Percentiles rank a stretch among this genome's conserved stretches.
phyloP scores from a whole-genome alignment of 2,329 filamentous ascomycete species.

The Aspergillus sojae region DNA sequence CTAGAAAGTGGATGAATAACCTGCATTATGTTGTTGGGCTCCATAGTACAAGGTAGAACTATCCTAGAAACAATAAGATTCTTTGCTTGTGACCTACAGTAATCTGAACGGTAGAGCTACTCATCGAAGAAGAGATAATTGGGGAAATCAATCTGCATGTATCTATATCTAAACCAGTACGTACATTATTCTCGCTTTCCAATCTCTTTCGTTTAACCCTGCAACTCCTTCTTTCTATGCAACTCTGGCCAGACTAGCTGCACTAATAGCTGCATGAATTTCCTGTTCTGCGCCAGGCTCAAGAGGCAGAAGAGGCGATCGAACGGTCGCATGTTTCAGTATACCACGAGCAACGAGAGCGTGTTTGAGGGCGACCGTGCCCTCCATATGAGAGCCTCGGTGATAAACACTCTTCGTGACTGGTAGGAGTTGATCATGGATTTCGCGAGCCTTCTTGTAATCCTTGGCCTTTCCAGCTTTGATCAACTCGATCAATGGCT shows the following conservation, averaged over 20 bases:
- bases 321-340: slow-evolving; percentile 52
- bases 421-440: slow-evolving; percentile 56
- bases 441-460: slow-evolving; percentile 50
- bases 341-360: slow-evolving; percentile 56
- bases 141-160: neutral
- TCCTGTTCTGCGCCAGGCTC: slow-evolving; percentile 20
- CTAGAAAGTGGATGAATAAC: too few relatives aligned
- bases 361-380: slow-evolving; percentile 56
- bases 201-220: neutral
- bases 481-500: slow-evolving; percentile 54
- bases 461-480: slow-evolving; percentile 54
- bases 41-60: too few relatives aligned
- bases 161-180: neutral
- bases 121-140: neutral
- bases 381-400: slow-evolving; percentile 59
- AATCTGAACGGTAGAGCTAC: neutral
- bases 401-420: slow-evolving; percentile 59
- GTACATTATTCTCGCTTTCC: neutral
- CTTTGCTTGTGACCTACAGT: too few relatives aligned
- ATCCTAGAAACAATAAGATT: too few relatives aligned
- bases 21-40: too few relatives aligned
- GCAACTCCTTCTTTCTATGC: neutral
- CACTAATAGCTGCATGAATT: slow-evolving; percentile 20
- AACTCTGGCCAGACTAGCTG: slow-evolving; percentile 2
- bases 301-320: slow-evolving; percentile 50